Conservation (phyloP, 2,329 filamentous ascomycete species). For the Exophiala sp. region DNA sequence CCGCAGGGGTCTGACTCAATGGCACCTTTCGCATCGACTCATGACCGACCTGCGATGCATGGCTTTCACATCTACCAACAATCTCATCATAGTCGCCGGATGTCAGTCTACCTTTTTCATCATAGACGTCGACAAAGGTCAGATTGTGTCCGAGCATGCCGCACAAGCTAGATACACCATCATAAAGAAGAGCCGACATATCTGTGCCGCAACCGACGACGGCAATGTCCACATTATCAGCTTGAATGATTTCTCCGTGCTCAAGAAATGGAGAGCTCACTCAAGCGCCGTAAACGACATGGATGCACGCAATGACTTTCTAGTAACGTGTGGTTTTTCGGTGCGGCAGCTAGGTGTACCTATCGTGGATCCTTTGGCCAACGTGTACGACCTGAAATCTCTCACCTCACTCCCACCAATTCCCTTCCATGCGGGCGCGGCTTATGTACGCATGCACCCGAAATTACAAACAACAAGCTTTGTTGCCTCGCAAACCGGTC, state of each 20-base stretch:
- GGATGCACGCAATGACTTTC: constrained; percentile 91
- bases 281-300: constrained; percentile 88
- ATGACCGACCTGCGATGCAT: constrained; percentile 91
- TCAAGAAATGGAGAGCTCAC: constrained; percentile 89
- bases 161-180: constrained; percentile 78
- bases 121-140: constrained; percentile 68
- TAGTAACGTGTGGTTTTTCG: constrained; percentile 93
- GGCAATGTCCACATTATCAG: constrained; percentile 86
- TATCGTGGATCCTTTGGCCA: constrained; percentile 87
- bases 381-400: constrained; percentile 93
- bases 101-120: constrained; percentile 82
- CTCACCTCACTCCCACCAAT: constrained; percentile 84
- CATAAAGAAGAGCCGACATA: constrained; percentile 84
- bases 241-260: constrained; percentile 68
- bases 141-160: constrained; percentile 67
- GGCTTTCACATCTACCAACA: constrained; percentile 87
- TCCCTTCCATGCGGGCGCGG: constrained; percentile 85
- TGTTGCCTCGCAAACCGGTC: constrained; percentile 84
- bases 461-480: constrained; percentile 93
- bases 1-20: constrained; percentile 76
- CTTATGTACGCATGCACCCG: constrained; percentile 94
- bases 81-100: constrained; percentile 81
- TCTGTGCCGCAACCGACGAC: constrained; percentile 82
- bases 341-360: constrained; percentile 73
- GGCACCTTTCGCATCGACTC: constrained; percentile 75